phyloP scores from a whole-genome alignment of 2,329 filamentous ascomycete genomes.

The Sporothrix globosa region DNA sequence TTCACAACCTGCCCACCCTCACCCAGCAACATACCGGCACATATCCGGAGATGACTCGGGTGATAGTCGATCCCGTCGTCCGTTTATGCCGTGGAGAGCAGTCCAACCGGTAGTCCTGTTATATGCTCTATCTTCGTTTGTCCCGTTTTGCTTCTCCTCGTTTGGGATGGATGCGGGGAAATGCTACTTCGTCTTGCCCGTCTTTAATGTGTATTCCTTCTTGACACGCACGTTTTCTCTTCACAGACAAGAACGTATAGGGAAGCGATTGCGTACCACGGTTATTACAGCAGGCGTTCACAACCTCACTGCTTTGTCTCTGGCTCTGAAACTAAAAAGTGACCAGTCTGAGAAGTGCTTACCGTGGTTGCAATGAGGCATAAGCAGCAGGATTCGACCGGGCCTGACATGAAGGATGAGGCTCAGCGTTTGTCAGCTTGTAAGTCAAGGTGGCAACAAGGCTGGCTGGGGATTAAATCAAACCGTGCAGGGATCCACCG shows the following conservation, averaged over 20 bases:
- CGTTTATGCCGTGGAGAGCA: not conserved
- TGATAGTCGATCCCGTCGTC: not conserved
- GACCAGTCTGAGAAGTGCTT: not conserved
- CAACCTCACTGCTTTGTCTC: not conserved
- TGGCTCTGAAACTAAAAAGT: not conserved
- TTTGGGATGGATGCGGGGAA: not conserved
- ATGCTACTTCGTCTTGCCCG: not conserved
- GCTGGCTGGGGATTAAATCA: not conserved
- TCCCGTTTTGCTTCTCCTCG: not conserved
- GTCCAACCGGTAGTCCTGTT: not conserved
- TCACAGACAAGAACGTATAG: not conserved
- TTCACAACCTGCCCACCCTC: not conserved
- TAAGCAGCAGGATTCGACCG: not conserved
- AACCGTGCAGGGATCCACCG: not conserved
- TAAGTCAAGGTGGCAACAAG: slow-evolving; percentile 14
- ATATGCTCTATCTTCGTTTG: too few species aligned
- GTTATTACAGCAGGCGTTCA: not conserved
- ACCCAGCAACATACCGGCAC: not conserved
- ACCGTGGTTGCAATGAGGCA: not conserved
- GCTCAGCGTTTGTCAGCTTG: slow-evolving; percentile 12
- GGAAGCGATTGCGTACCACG: not conserved
- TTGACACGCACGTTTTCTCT: not conserved
- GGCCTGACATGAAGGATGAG: not conserved
- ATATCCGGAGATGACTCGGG: slow-evolving; percentile 13
- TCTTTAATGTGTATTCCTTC: not conserved